Evolutionary conservation across 768 basidiomycete genomes (phyloP).

Genomic region (Lactarius tabidus): DNA sequence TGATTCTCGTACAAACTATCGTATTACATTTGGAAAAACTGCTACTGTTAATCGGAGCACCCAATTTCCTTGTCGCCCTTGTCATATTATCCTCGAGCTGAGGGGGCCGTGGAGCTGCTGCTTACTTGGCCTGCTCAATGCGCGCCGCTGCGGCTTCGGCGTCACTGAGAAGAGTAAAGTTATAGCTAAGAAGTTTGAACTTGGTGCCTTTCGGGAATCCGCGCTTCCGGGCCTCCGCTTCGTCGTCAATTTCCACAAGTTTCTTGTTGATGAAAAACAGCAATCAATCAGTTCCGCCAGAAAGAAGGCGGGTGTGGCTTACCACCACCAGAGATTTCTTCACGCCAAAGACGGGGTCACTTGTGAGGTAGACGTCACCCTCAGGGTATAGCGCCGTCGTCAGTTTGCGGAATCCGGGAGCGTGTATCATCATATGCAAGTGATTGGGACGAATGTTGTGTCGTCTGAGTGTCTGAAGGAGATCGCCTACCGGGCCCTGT

Average conservation of each 20-base stretch:
- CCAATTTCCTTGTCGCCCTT: not conserved
- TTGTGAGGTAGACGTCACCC: slow-evolving; percentile 59
- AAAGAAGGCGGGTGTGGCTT: slow-evolving; percentile 29
- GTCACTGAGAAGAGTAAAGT: slow-evolving; percentile 44
- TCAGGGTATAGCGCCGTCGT: slow-evolving; percentile 74
- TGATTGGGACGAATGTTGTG: slow-evolving; percentile 81
- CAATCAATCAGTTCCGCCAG: slow-evolving; percentile 1
- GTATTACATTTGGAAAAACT: slow-evolving; percentile 12
- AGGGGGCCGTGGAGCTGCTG: not conserved
- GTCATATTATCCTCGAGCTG: not conserved
- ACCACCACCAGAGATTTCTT: slow-evolving; percentile 76
- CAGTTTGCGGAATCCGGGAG: slow-evolving; percentile 68
- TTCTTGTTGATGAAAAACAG: slow-evolving; percentile 36
- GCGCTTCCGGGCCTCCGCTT: slow-evolving; percentile 49
- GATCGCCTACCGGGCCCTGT: slow-evolving; percentile 57
- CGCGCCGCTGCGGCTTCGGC: slow-evolving; percentile 38
- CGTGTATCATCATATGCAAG: slow-evolving; percentile 68
- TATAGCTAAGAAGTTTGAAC: slow-evolving; percentile 46
- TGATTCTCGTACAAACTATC: not conserved
- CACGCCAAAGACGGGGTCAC: slow-evolving; percentile 80
- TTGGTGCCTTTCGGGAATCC: slow-evolving; percentile 46
- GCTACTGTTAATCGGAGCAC: not conserved
- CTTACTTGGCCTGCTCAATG: slow-evolving; percentile 11
- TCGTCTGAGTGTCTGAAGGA: slow-evolving; percentile 48
- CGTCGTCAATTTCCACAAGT: slow-evolving; percentile 52